Base-by-base conservation (phyloP, 2,329 filamentous ascomycete genomes). In the Hypoxylon sp. region DNA sequence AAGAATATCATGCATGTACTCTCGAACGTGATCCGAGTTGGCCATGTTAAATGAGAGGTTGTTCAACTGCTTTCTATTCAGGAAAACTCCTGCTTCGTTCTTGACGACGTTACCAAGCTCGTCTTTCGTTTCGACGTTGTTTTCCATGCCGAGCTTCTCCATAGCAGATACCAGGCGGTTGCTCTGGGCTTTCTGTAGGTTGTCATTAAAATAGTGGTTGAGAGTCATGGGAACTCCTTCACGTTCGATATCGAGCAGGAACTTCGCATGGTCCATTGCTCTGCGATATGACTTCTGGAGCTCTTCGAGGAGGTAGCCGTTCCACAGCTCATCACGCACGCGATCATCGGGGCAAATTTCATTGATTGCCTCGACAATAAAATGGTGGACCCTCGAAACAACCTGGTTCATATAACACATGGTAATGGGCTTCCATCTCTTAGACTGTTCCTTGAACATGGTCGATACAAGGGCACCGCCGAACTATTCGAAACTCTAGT, bases 1-100 rank as follows among this genome's bases (percentile, higher is more conserved):
- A 0, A 92, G 80, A 1, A 87, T 85, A 64, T 91, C 85, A 60
- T 90, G 87, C 3, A 92, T 84, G 9, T 89, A 83, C 34, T 85
- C 80, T 2, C 82, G 70, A 0, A 78, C 76, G 43, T 83, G 76
- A 3, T 82, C 73, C 0, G 77, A 75, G 13, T 77, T 75, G 0
- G 67, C 60, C 60, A 76, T 76, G 30, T 75, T 72, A 5, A 75
- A 67, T 0, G 73, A 67, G 9, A 78, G 21, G 38, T 73, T 65
- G 30, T 73, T 21, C 48, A 74, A 10, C 21, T 67, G 60, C 2
- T 68, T 60, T 3, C 72, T 69, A 0, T 67, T 73, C 4, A 79
- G 70, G 21, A 72, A 70, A 4, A 72, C 59, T 0, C 73, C 72
- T 14, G 41, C 48, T 52, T 62, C 25, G 4, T 11, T 14, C 2